A percentile compares a stretch with the other conserved stretches of the same genome.
phyloP scores from a whole-genome alignment of 345 rosid genomes.

The Gossypium rotundifolium region DNA sequence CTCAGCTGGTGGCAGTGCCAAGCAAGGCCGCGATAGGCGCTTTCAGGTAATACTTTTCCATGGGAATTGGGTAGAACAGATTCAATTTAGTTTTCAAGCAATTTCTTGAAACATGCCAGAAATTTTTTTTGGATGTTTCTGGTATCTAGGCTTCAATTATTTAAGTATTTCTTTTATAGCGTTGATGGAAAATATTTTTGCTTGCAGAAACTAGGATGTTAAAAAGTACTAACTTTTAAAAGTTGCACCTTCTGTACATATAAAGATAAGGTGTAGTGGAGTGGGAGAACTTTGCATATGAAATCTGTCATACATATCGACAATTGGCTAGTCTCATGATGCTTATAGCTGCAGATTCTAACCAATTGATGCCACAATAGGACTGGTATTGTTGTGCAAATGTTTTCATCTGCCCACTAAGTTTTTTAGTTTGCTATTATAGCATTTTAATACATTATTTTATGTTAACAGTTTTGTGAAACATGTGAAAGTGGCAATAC shows the following conservation, averaged over 20 bases:
- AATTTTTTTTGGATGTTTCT: not conserved
- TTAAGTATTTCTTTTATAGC: not conserved
- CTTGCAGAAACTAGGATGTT: not conserved
- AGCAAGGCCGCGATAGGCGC: conserved; percentile 97
- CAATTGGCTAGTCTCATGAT: conserved; percentile 1
- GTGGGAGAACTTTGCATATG: not conserved
- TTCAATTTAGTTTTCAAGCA: not conserved
- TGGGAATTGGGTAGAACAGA: not conserved
- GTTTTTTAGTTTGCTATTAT: not conserved
- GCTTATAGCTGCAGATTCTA: not conserved
- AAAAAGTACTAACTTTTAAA: not conserved
- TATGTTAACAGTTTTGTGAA: not conserved
- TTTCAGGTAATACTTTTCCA: conserved; percentile 63
- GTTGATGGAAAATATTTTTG: not conserved
- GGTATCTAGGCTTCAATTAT: not conserved
- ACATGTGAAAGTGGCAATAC: not conserved
- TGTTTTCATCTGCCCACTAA: not conserved
- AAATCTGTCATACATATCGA: not conserved
- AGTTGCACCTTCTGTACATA: not conserved
- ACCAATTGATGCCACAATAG: not conserved
- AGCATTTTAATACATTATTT: not conserved
- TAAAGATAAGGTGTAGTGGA: not conserved
- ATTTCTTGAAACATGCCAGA: conserved; percentile 2
- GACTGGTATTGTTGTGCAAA: not conserved
- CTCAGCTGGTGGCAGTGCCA: conserved; percentile 99